Evolutionary conservation across 805 yeast genomes (phyloP).

Genomic region (Cyberlindnera euphorbiae): DNA sequence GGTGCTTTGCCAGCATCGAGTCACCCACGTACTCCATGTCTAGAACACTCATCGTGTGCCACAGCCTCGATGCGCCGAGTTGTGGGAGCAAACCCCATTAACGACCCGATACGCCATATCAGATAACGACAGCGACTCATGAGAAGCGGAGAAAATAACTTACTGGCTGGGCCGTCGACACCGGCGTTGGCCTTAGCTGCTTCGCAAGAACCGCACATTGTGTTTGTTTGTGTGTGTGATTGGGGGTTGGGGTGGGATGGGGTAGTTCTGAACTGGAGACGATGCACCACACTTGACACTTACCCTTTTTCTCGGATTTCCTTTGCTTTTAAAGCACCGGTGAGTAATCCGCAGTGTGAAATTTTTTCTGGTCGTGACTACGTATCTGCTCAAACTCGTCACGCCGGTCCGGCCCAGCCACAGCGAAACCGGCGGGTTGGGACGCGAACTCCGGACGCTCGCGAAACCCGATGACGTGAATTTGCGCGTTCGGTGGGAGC

Average conservation of each 20-base stretch:
- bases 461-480: neutral
- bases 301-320: too few relatives aligned
- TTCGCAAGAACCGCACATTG: constrained; percentile 25
- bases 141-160: too few relatives aligned
- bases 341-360: constrained; percentile 12
- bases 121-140: too few relatives aligned
- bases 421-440: constrained; percentile 12
- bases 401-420: constrained; percentile 9
- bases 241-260: neutral
- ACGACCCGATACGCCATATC: too few relatives aligned
- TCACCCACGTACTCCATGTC: too few relatives aligned
- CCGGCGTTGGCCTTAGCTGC: constrained; percentile 23
- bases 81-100: too few relatives aligned
- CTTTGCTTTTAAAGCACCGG: constrained; percentile 2
- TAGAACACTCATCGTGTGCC: too few relatives aligned
- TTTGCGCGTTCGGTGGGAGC: too few relatives aligned
- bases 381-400: neutral
- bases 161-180: constrained; percentile 8
- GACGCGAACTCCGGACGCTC: neutral
- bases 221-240: constrained; percentile 1
- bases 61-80: too few relatives aligned
- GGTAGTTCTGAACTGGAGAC: too few relatives aligned
- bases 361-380: constrained; percentile 11
- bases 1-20: too few relatives aligned
- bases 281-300: too few relatives aligned